Conservation (phyloP, 805 yeast genomes). For the Starmerella etchellsii region DNA sequence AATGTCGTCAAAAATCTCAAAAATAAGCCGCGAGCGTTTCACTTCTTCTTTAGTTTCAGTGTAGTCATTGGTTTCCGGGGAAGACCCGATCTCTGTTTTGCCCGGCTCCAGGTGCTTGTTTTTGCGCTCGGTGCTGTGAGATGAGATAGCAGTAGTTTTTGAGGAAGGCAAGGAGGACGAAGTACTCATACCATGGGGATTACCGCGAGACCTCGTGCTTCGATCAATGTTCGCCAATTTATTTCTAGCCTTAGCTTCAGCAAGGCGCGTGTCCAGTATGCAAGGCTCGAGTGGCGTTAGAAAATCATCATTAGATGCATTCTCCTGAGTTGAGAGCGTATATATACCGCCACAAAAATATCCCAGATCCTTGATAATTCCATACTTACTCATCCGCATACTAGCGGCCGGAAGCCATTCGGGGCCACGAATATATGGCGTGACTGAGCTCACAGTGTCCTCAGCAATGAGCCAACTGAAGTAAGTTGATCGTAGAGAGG, state of each 20-base stretch:
- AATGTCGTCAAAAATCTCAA: constrained; percentile 12
- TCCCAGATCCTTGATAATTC: constrained; percentile 4
- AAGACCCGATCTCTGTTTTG: no score
- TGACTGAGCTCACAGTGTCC: background rate
- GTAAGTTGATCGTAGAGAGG: constrained; percentile 9
- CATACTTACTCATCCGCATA: constrained; percentile 3
- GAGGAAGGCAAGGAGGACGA: no score
- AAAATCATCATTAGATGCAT: constrained; percentile 9
- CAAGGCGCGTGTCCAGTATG: constrained; percentile 1
- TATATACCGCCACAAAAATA: constrained; percentile 16
- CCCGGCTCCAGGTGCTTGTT: no score
- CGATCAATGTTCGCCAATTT: no score
- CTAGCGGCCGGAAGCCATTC: constrained; percentile 14
- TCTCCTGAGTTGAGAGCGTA: constrained; percentile 3
- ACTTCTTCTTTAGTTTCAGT: background rate
- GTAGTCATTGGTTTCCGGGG: no score
- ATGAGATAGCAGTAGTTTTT: no score
- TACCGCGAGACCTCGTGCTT: no score
- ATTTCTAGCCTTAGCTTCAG: no score
- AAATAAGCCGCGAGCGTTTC: constrained; percentile 1
- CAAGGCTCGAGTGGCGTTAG: constrained; percentile 13
- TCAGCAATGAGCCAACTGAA: constrained; percentile 4
- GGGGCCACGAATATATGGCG: constrained; percentile 10
- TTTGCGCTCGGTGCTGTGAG: no score
- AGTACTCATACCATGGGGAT: no score